phyloP scores from a whole-genome alignment of 2,329 filamentous ascomycete genomes.

The Volutella citrinella region DNA sequence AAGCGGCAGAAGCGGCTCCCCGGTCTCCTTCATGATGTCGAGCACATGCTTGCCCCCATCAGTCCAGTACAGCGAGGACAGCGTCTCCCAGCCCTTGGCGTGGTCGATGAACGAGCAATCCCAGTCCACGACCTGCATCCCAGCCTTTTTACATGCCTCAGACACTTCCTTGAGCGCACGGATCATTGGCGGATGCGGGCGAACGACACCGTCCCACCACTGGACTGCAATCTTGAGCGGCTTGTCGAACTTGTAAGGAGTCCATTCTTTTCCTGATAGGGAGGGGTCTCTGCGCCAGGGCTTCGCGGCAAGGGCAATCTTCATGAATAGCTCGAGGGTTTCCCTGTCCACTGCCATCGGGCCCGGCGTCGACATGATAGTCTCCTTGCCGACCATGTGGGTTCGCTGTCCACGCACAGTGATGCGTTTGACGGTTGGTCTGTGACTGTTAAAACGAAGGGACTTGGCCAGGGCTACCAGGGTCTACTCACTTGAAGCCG shows the following conservation, averaged over 20 bases:
- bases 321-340: constrained; percentile 34
- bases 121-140: constrained; percentile 53
- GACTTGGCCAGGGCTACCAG: background rate
- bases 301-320: constrained; percentile 26
- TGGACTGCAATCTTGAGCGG: constrained; percentile 60
- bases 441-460: no score
- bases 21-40: constrained; percentile 47
- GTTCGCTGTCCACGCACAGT: constrained; percentile 23
- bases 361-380: constrained; percentile 29
- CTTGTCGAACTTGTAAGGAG: constrained; percentile 26
- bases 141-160: constrained; percentile 43
- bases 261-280: constrained; percentile 33
- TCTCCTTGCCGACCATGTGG: constrained; percentile 34
- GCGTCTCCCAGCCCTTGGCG: constrained; percentile 45
- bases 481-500: constrained; percentile 27
- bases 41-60: constrained; percentile 57
- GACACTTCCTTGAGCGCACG: constrained; percentile 55
- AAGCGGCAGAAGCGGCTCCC: constrained; percentile 57
- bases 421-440: constrained; percentile 31
- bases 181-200: constrained; percentile 56
- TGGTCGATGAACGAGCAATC: constrained; percentile 52
- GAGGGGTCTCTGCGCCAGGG: constrained; percentile 34
- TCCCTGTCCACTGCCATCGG: constrained; percentile 35
- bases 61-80: constrained; percentile 48
- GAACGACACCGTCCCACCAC: constrained; percentile 57